Percentiles rank a stretch among this genome's conserved stretches.
Conservation (phyloP, 352 stramenopile species). For the Globisporangium irregulare region DNA sequence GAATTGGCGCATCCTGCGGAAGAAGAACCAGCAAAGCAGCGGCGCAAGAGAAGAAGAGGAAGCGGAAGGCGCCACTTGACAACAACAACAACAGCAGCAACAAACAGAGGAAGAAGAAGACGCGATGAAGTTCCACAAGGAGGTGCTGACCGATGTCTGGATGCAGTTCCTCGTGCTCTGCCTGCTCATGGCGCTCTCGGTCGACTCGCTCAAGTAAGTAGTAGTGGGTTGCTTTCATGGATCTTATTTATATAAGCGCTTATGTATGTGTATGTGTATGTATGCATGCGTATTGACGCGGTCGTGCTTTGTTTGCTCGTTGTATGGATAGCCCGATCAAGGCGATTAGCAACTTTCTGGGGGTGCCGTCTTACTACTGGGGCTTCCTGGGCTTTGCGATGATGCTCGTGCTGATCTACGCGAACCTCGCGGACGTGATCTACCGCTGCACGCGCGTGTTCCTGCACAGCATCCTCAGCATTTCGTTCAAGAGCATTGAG, state of each 20-base stretch:
- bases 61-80: neutral
- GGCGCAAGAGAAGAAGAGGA: neutral
- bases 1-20: conserved; percentile 9
- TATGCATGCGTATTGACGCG: neutral
- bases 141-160: conserved; percentile 82
- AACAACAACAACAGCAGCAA: neutral
- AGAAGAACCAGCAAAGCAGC: neutral
- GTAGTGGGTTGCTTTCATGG: neutral
- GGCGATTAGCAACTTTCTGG: conserved; percentile 70
- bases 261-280: conserved; percentile 6
- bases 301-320: neutral
- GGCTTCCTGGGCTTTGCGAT: conserved; percentile 55
- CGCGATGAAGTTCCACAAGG: conserved; percentile 75
- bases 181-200: conserved; percentile 73
- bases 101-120: neutral
- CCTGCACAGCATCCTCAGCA: conserved; percentile 96
- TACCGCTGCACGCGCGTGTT: conserved; percentile 89
- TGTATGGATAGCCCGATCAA: conserved; percentile 67
- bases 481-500: conserved; percentile 98
- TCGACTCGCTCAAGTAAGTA: conserved; percentile 86
- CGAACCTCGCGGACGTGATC: conserved; percentile 78
- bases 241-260: neutral
- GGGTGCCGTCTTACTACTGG: conserved; percentile 68
- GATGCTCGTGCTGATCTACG: conserved; percentile 66
- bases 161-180: conserved; percentile 76